Evolutionary conservation across 1,139 yeast species (phyloP).

Genomic region (Citeromyces siamensis): DNA sequence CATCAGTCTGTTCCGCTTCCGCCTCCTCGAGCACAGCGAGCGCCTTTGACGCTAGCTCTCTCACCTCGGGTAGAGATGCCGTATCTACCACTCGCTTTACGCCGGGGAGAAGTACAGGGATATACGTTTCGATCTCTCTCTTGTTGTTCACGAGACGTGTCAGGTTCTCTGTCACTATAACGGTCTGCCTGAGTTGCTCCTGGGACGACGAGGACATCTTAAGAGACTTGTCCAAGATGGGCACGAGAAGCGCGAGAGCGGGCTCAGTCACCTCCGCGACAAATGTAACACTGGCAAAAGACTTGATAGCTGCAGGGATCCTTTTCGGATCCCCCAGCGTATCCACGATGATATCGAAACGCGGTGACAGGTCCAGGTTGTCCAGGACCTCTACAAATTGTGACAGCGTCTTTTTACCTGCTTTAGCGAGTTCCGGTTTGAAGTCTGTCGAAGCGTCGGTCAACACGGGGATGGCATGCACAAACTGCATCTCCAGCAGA

Average conservation of each 20-base stretch:
- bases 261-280: constrained; percentile 99
- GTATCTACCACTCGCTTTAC: constrained; percentile 78
- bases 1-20: constrained; percentile 51
- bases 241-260: constrained; percentile 79
- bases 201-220: constrained; percentile 85
- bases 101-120: constrained; percentile 84
- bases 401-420: constrained; percentile 60
- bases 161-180: constrained; percentile 89
- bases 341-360: constrained; percentile 74
- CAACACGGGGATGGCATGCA: constrained; percentile 68
- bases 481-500: constrained; percentile 69
- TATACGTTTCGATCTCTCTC: constrained; percentile 77
- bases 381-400: constrained; percentile 75
- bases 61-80: constrained; percentile 93
- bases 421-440: constrained; percentile 90
- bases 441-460: constrained; percentile 90
- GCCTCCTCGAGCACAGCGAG: constrained; percentile 73
- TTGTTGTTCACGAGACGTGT: constrained; percentile 93
- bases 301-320: constrained; percentile 82
- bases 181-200: constrained; percentile 94
- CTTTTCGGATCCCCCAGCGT: constrained; percentile 85
- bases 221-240: constrained; percentile 84
- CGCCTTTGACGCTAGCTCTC: constrained; percentile 88
- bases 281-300: constrained; percentile 86
- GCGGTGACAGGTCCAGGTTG: constrained; percentile 82